Conservation (phyloP, 306 rosid species). For the Hylodesmum podocarpum region DNA sequence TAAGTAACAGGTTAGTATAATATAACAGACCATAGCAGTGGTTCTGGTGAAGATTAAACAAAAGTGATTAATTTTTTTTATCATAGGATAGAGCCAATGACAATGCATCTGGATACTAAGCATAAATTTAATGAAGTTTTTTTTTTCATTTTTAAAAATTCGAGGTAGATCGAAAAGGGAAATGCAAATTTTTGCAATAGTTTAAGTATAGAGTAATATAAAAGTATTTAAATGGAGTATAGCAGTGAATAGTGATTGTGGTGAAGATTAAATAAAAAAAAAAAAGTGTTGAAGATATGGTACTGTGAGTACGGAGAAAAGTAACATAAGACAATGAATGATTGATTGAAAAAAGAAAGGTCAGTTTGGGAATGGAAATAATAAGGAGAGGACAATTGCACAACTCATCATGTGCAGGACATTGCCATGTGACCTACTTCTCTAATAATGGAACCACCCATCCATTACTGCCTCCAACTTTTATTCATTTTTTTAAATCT, state of each 20-base stretch:
- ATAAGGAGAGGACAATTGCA: conserved; percentile 25
- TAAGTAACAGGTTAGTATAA: too few species aligned
- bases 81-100: not conserved
- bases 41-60: too few species aligned
- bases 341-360: not conserved
- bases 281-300: not conserved
- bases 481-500: not conserved
- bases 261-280: too few species aligned
- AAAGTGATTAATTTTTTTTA: not conserved
- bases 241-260: conserved; percentile 5
- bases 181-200: not conserved
- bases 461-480: not conserved
- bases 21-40: too few species aligned
- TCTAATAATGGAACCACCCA: conserved; percentile 35
- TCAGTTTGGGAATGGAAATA: conserved; percentile 15
- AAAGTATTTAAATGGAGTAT: not conserved
- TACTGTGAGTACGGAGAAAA: conserved; percentile 41
- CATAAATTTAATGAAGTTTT: too few species aligned
- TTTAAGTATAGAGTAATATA: not conserved
- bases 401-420: conserved; percentile 28
- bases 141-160: too few species aligned
- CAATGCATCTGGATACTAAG: not conserved
- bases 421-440: conserved; percentile 44
- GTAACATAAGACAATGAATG: not conserved
- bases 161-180: not conserved